phyloP scores from a whole-genome alignment of 2,329 filamentous ascomycete genomes.

The Pseudogymnoascus sp. region DNA sequence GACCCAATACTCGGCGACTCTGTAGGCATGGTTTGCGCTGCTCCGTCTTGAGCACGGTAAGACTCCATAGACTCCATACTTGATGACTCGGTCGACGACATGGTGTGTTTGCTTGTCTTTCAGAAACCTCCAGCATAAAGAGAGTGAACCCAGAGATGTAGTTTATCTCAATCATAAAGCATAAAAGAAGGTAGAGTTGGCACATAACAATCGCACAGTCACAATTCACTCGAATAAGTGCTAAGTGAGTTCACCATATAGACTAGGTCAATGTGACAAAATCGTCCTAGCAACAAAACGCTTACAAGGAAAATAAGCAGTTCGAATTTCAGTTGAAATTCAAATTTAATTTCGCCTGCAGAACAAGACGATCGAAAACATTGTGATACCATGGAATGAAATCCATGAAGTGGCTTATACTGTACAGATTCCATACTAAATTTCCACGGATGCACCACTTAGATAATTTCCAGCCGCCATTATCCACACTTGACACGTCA shows the following conservation, averaged over 20 bases:
- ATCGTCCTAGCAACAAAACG: background rate
- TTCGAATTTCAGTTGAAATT: background rate
- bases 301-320: background rate
- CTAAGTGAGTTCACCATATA: background rate
- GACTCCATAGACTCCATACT: no score
- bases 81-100: no score
- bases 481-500: background rate
- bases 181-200: background rate
- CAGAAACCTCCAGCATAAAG: background rate
- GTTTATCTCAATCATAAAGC: background rate
- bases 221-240: background rate
- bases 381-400: background rate
- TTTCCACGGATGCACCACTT: background rate
- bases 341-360: background rate
- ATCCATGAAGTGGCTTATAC: background rate
- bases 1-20: no score
- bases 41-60: background rate
- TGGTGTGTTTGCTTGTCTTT: background rate
- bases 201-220: background rate
- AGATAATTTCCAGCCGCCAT: background rate
- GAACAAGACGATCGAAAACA: background rate
- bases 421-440: background rate
- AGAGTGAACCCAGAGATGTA: no score
- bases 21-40: background rate
- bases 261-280: background rate